These are phyloP conservation scores for Modicella reniformis DNA, from an alignment of 371 early-diverging fungal species.

Conservation along the genomic window DNA sequence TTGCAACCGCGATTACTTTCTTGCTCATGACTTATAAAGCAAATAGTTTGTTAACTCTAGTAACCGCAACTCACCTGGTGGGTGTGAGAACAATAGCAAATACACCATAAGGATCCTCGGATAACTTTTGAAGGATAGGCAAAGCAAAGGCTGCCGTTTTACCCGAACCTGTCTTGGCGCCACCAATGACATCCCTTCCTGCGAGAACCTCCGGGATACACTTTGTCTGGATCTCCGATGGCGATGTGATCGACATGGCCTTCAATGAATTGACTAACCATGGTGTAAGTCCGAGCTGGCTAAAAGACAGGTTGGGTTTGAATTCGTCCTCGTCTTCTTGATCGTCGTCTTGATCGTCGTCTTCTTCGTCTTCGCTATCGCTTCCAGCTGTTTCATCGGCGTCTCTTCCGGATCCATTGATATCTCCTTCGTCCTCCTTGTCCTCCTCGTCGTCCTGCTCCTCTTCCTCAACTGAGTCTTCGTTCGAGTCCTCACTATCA, in stretches of 20 bases:
- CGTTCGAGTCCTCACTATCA: constrained; percentile 1
- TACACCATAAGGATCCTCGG: constrained; percentile 93
- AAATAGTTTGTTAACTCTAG: neutral
- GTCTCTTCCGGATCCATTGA: constrained; percentile 11
- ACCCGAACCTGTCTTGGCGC: constrained; percentile 98
- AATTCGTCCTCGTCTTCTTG: constrained; percentile 40
- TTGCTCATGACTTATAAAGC: neutral
- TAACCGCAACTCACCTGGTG: constrained; percentile 72
- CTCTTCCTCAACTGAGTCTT: constrained; percentile 13
- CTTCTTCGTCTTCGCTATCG: constrained; percentile 21
- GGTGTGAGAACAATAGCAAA: constrained; percentile 96
- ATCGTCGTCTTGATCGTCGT: constrained; percentile 25
- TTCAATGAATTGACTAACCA: constrained; percentile 86
- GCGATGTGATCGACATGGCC: constrained; percentile 82
- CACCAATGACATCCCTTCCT: constrained; percentile 92
- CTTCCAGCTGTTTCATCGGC: constrained; percentile 4
- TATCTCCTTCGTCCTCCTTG: constrained; percentile 5
- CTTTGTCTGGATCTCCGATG: constrained; percentile 95
- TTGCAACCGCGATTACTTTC: neutral
- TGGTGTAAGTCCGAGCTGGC: constrained; percentile 74
- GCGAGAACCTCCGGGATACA: constrained; percentile 82
- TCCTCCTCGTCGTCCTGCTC: constrained; percentile 12
- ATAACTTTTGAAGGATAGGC: constrained; percentile 94
- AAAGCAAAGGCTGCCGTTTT: constrained; percentile 99
- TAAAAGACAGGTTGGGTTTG: constrained; percentile 56